phyloP scores from a whole-genome alignment of 805 yeast genomes.

The Cyberlindnera saturnus region DNA sequence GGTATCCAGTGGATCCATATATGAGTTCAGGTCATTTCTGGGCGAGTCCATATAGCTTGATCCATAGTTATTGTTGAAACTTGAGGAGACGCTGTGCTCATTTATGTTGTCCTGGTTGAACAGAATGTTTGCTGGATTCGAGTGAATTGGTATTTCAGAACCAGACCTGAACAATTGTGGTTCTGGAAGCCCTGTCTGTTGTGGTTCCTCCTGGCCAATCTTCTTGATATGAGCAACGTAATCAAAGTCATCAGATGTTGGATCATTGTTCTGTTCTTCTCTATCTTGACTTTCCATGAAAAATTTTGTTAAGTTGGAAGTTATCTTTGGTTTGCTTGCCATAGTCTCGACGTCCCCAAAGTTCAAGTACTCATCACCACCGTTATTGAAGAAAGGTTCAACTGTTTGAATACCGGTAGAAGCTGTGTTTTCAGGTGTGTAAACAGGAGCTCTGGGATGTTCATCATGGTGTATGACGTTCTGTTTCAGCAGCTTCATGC shows the following conservation, averaged over 20 bases:
- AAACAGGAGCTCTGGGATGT: not conserved
- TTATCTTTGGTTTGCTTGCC: slow-evolving; percentile 8
- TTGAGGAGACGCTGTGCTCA: slow-evolving; percentile 7
- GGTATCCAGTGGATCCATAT: slow-evolving; percentile 23
- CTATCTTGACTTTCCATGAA: slow-evolving; percentile 11
- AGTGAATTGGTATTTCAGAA: slow-evolving; percentile 12
- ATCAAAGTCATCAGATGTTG: slow-evolving; percentile 51
- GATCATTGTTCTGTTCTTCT: slow-evolving; percentile 27
- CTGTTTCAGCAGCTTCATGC: slow-evolving; percentile 29
- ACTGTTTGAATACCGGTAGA: no score
- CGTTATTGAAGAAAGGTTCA: not conserved
- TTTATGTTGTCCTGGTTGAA: slow-evolving; percentile 4
- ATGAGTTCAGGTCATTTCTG: slow-evolving; percentile 17
- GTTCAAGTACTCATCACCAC: slow-evolving; percentile 21
- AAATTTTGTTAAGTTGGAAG: slow-evolving; percentile 23
- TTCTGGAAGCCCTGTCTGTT: not conserved
- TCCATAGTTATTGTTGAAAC: slow-evolving; percentile 6
- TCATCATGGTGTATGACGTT: not conserved
- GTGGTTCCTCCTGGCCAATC: slow-evolving; percentile 39
- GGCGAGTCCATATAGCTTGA: slow-evolving; percentile 23
- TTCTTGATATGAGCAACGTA: slow-evolving; percentile 58
- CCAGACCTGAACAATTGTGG: slow-evolving; percentile 3
- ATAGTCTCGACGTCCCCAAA: slow-evolving; percentile 9
- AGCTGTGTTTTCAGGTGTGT: no score
- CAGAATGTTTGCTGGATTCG: slow-evolving; percentile 3